Percentiles rank a stretch among this genome's conserved stretches.
Conservation (phyloP, 1,284 basidiomycete species). For the Amylostereum chailletii region DNA sequence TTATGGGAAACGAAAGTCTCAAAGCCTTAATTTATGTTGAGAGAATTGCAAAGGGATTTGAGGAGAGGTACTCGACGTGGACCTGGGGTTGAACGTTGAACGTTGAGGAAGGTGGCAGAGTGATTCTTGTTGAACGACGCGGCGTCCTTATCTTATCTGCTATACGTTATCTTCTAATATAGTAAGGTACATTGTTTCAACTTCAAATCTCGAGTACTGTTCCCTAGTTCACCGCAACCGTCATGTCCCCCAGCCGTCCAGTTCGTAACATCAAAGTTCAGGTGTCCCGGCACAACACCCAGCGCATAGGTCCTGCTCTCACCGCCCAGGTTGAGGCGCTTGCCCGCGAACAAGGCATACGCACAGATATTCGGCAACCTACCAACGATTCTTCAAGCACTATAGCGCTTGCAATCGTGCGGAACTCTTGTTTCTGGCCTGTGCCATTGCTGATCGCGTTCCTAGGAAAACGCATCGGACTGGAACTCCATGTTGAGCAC, state of each 20-base stretch:
- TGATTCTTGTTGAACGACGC: not conserved
- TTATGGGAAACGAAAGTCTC: not conserved
- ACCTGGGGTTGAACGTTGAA: not conserved
- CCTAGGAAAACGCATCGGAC: slow-evolving; percentile 69
- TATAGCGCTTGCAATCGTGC: slow-evolving; percentile 52
- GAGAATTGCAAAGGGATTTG: no score
- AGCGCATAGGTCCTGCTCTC: slow-evolving; percentile 56
- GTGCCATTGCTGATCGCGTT: slow-evolving; percentile 3
- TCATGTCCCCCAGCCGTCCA: slow-evolving; percentile 51
- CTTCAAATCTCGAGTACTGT: not conserved
- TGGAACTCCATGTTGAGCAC: slow-evolving; percentile 76
- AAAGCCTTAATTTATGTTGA: not conserved
- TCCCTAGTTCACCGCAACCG: slow-evolving; percentile 5
- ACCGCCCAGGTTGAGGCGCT: slow-evolving; percentile 46
- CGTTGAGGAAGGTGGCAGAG: not conserved
- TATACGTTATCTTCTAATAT: not conserved
- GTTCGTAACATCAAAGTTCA: slow-evolving; percentile 46
- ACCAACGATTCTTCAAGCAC: slow-evolving; percentile 42
- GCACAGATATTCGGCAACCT: slow-evolving; percentile 52
- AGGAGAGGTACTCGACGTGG: no score
- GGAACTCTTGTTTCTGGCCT: slow-evolving; percentile 17
- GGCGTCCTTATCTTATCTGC: not conserved
- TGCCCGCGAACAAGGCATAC: slow-evolving; percentile 38
- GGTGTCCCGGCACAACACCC: slow-evolving; percentile 68
- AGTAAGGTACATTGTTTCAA: not conserved